Conservation (phyloP, 2,329 filamentous ascomycete genomes). For the Colletotrichum somersetense region DNA sequence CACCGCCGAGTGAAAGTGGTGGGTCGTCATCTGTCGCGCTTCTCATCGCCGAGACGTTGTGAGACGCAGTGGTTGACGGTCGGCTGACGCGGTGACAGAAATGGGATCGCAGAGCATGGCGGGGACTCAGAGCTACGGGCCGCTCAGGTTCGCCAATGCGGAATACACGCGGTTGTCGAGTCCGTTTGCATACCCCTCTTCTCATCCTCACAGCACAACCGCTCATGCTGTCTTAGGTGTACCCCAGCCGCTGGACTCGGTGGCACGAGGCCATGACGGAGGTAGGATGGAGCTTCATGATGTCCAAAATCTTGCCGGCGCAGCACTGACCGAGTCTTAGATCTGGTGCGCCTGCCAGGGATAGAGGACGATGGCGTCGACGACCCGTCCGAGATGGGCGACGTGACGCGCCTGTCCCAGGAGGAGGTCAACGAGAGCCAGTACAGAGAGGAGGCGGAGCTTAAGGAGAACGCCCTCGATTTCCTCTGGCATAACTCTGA, state of each 20-base stretch:
- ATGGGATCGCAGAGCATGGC: conserved; percentile 29
- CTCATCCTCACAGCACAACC: neutral
- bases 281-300: neutral
- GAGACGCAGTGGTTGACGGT: neutral
- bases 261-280: neutral
- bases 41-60: neutral
- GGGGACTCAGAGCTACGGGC: conserved; percentile 1
- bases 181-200: neutral
- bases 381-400: conserved; percentile 13
- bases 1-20: conserved; percentile 37
- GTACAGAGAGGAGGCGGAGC: conserved; percentile 19
- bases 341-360: neutral
- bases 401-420: conserved; percentile 4
- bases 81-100: conserved; percentile 15
- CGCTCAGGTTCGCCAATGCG: neutral
- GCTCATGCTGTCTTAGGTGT: conserved; percentile 23
- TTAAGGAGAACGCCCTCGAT: conserved; percentile 43
- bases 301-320: neutral
- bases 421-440: conserved; percentile 24
- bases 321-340: neutral
- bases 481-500: conserved; percentile 47
- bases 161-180: conserved; percentile 30
- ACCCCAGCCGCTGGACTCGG: neutral
- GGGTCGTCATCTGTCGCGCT: neutral
- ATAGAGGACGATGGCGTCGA: conserved; percentile 14